phyloP scores from a whole-genome alignment of 805 yeast genomes.

The Zygosaccharomyces gambellarensis region DNA sequence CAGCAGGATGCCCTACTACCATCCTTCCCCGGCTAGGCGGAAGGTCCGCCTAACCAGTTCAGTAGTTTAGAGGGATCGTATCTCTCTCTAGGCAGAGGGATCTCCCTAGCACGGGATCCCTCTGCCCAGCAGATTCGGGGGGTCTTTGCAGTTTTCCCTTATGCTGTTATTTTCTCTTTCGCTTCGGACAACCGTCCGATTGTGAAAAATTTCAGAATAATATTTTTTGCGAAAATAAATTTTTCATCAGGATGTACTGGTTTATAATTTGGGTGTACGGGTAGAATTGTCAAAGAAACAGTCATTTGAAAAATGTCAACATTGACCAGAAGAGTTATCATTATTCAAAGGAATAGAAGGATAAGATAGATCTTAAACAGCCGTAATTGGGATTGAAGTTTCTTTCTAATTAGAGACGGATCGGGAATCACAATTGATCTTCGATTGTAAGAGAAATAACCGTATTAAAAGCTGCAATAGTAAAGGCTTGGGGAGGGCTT shows the following conservation, averaged over 20 bases:
- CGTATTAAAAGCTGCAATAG: too few species aligned
- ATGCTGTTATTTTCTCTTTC: too few species aligned
- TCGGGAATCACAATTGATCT: not conserved
- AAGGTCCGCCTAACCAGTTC: not conserved
- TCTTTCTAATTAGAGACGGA: not conserved
- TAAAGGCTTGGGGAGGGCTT: not conserved
- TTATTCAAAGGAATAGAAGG: not conserved
- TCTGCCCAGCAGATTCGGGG: not conserved
- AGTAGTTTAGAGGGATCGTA: too few species aligned
- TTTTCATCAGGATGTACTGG: constrained; percentile 1
- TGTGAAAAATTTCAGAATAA: not conserved
- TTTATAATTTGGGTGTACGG: not conserved
- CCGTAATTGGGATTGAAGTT: not conserved
- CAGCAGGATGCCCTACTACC: not conserved
- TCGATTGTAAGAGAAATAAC: too few species aligned
- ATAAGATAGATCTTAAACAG: not conserved
- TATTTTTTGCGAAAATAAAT: not conserved
- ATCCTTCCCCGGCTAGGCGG: not conserved
- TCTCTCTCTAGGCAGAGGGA: not conserved
- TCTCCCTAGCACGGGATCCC: not conserved
- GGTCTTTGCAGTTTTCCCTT: too few species aligned
- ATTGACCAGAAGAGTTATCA: constrained; percentile 2
- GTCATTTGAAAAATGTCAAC: constrained; percentile 12
- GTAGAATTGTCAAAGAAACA: not conserved
- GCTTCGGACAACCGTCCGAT: too few species aligned